Conservation (phyloP, 2,329 filamentous ascomycete genomes). For the Raffaelea deltoideospora region DNA sequence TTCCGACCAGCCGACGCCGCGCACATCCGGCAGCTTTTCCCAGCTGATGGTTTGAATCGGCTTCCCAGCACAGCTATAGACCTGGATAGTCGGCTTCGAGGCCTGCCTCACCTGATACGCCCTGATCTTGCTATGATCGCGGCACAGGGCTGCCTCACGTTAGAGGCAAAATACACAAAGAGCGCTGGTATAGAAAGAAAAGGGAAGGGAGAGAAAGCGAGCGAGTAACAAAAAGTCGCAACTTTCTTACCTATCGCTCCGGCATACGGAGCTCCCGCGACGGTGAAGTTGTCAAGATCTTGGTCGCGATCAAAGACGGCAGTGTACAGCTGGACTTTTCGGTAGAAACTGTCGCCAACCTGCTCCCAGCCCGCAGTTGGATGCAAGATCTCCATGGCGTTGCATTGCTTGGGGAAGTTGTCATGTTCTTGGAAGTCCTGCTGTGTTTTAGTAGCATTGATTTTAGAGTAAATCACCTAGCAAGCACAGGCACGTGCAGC, state of each 20-base stretch:
- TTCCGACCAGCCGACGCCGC: conserved; percentile 88
- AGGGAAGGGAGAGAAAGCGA: background rate
- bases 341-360: conserved; percentile 87
- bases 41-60: conserved; percentile 74
- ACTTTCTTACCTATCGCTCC: conserved; percentile 73
- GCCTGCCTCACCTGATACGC: conserved; percentile 58
- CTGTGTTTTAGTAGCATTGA: no score
- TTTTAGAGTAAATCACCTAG: no score
- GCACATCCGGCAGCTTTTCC: conserved; percentile 70
- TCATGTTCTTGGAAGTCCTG: background rate
- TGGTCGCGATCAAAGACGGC: conserved; percentile 84
- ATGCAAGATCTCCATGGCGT: conserved; percentile 39
- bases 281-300: conserved; percentile 86
- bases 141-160: conserved; percentile 54
- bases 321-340: conserved; percentile 86
- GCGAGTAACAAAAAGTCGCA: background rate
- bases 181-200: background rate
- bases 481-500: no score
- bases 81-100: conserved; percentile 73
- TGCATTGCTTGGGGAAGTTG: conserved; percentile 6
- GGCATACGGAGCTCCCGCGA: conserved; percentile 82
- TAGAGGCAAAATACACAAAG: no score
- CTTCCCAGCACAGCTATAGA: conserved; percentile 88
- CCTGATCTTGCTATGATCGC: conserved; percentile 73
- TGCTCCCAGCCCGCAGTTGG: conserved; percentile 87